A percentile compares a stretch with the other conserved stretches of the same genome.
Conservation (phyloP, 345 rosid species). For the Melaleuca quinquenervia region DNA sequence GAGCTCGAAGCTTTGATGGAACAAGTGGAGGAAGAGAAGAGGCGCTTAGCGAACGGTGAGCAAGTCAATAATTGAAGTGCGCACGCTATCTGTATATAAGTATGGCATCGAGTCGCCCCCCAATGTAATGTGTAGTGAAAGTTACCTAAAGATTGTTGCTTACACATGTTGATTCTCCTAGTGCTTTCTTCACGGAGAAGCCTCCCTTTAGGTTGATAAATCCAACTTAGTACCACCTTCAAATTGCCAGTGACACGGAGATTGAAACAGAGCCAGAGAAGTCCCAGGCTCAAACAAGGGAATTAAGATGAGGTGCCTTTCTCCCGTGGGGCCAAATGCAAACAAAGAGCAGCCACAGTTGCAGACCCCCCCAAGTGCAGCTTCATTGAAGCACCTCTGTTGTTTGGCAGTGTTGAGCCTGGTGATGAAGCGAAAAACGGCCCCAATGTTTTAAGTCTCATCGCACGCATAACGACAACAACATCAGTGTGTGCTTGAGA, state of each 20-base stretch:
- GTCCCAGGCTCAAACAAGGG: neutral
- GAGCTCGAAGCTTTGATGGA: conserved; percentile 75
- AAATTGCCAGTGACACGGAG: neutral
- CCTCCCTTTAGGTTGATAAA: neutral
- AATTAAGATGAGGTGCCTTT: neutral
- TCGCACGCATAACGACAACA: neutral
- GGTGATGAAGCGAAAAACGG: neutral
- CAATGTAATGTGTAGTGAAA: neutral
- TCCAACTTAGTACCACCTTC: neutral
- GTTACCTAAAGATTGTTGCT: neutral
- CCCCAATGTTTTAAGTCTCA: neutral
- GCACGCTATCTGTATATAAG: neutral
- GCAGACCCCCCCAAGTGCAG: neutral
- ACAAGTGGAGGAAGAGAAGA: conserved; percentile 94
- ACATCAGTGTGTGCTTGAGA: neutral
- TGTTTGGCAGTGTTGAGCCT: neutral
- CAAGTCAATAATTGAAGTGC: conserved; percentile 22
- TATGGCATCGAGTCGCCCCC: neutral
- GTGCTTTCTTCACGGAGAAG: neutral
- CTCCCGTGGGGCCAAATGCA: neutral
- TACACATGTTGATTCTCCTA: neutral
- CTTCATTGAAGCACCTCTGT: neutral
- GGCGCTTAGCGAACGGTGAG: conserved; percentile 34
- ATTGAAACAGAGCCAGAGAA: neutral
- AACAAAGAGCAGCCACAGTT: neutral